Evolutionary conservation across 306 rosid species (phyloP).

Genomic region (Carpinus viminea): DNA sequence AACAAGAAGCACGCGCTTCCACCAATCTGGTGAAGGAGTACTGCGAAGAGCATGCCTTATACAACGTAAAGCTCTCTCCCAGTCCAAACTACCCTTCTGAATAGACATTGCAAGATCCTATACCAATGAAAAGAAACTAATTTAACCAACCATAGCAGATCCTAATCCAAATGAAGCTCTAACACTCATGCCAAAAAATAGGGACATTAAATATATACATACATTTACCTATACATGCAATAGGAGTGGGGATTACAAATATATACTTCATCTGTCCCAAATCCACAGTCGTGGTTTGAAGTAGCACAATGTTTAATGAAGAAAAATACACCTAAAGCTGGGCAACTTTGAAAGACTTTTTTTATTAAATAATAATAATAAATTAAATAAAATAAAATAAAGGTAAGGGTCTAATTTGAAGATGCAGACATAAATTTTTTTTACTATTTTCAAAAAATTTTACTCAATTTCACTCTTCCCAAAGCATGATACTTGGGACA

Average conservation of each 20-base stretch:
- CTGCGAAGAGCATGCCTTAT: constrained; percentile 89
- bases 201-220: neutral
- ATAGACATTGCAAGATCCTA: constrained; percentile 84
- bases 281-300: neutral
- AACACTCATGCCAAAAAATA: constrained; percentile 7
- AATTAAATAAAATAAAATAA: neutral
- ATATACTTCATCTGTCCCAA: neutral
- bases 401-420: neutral
- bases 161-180: constrained; percentile 23
- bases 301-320: neutral
- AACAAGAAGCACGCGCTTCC: constrained; percentile 94
- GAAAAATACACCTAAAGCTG: neutral
- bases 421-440: neutral
- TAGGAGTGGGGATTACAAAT: neutral
- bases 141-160: constrained; percentile 22
- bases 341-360: neutral
- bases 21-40: constrained; percentile 99
- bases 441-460: neutral
- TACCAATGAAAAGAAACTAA: constrained; percentile 34
- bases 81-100: constrained; percentile 92
- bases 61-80: constrained; percentile 98
- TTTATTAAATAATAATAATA: no score
- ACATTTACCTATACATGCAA: neutral
- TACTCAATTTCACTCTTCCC: neutral
- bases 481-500: neutral